Percentiles rank a stretch among this genome's conserved stretches.
Conservation (phyloP, 2,329 filamentous ascomycete genomes). For the Aspergillus novofumigatus region DNA sequence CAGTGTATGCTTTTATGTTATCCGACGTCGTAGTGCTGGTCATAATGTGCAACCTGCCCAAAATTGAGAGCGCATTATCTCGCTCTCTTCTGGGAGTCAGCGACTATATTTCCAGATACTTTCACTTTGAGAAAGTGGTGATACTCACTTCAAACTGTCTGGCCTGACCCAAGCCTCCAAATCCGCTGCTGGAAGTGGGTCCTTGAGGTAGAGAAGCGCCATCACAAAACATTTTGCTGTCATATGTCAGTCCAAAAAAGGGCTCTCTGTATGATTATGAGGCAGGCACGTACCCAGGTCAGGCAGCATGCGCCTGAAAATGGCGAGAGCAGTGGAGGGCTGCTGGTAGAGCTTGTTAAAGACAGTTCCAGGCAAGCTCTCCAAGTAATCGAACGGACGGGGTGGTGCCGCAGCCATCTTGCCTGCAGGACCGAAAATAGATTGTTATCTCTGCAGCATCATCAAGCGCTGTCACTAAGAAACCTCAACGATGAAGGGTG, state of each 20-base stretch:
- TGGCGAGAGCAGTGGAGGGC: conserved; percentile 88
- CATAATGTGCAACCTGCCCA: conserved; percentile 84
- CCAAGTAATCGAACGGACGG: conserved; percentile 80
- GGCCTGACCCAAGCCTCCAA: conserved; percentile 83
- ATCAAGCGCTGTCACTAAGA: conserved; percentile 12
- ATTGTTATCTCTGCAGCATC: conserved; percentile 25
- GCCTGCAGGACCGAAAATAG: conserved; percentile 19
- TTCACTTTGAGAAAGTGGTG: neutral
- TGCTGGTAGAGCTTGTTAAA: conserved; percentile 92
- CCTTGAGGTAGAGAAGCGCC: conserved; percentile 86
- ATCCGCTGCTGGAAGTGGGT: conserved; percentile 71
- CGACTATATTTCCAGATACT: neutral
- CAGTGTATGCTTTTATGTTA: conserved; percentile 65
- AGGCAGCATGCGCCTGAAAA: conserved; percentile 95
- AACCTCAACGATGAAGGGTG: conserved; percentile 8
- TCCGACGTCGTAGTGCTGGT: conserved; percentile 59
- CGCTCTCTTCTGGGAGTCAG: conserved; percentile 56
- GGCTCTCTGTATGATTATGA: conserved; percentile 4
- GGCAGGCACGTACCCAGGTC: conserved; percentile 63
- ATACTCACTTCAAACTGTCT: conserved; percentile 51
- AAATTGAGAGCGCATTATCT: conserved; percentile 75
- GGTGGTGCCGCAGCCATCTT: conserved; percentile 55
- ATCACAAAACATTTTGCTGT: conserved; percentile 92
- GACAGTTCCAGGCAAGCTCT: conserved; percentile 82
- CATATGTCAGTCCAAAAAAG: conserved; percentile 8